These are phyloP conservation scores for Clonostachys sp. DNA, from an alignment of 2,329 filamentous ascomycete genomes.

Conservation along the genomic window DNA sequence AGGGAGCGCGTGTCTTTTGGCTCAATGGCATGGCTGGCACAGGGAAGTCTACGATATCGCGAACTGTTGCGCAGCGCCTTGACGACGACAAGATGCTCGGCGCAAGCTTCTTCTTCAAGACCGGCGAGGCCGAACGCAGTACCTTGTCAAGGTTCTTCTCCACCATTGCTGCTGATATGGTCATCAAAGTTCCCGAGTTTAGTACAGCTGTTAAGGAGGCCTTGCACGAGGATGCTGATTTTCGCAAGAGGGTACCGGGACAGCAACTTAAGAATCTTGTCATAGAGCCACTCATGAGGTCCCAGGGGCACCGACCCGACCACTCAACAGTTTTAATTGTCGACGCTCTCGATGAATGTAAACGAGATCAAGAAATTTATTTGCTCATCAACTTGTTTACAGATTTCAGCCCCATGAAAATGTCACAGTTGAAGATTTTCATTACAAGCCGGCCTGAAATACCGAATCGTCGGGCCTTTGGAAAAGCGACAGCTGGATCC, in stretches of 20 bases:
- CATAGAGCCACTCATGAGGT: neutral
- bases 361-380: neutral
- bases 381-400: too few relatives aligned
- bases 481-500: constrained; percentile 11
- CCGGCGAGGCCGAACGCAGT: neutral
- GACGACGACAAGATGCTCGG: neutral
- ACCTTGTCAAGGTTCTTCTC: neutral
- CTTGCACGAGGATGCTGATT: neutral
- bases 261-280: constrained; percentile 1
- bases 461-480: constrained; percentile 24
- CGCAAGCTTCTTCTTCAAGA: constrained; percentile 3
- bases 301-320: neutral
- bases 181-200: neutral
- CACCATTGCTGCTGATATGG: neutral
- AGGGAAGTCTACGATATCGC: constrained; percentile 1
- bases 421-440: neutral
- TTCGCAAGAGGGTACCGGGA: neutral
- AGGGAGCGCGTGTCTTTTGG: neutral
- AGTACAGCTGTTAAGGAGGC: neutral
- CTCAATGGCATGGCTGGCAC: constrained; percentile 1
- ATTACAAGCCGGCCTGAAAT: constrained; percentile 11
- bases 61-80: neutral
- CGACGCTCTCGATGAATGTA: constrained; percentile 1
- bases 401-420: too few relatives aligned
- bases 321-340: neutral